Evolutionary conservation across 106 monocot genomes (phyloP).

Genomic region (Triglochin maritima): DNA sequence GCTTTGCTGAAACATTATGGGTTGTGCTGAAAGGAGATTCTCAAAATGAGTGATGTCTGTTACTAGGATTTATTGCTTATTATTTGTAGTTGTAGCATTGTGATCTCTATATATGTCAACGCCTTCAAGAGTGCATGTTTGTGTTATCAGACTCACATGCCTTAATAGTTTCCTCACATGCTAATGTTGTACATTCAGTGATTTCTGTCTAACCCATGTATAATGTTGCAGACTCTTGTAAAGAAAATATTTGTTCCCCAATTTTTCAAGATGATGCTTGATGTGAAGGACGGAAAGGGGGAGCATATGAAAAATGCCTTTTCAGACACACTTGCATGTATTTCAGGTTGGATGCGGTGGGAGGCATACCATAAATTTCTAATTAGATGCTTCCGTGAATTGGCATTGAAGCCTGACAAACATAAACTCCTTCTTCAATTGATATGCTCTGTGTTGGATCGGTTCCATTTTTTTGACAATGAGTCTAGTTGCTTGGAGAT

Average conservation of each 20-base stretch:
- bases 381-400: conserved; percentile 57
- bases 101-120: too few species aligned
- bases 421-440: conserved; percentile 67
- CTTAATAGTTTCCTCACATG: too few species aligned
- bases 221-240: conserved; percentile 2
- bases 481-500: neutral
- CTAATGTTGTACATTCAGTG: too few species aligned
- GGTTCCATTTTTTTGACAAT: conserved; percentile 46
- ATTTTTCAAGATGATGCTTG: conserved; percentile 77
- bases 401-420: conserved; percentile 49
- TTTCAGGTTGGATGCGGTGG: conserved; percentile 65
- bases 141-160: too few species aligned
- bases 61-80: too few species aligned
- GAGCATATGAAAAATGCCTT: conserved; percentile 71
- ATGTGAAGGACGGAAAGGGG: conserved; percentile 72
- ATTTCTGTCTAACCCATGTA: neutral
- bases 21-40: too few species aligned
- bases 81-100: too few species aligned
- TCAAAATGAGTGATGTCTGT: too few species aligned
- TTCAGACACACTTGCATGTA: conserved; percentile 63
- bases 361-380: conserved; percentile 45
- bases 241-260: conserved; percentile 80
- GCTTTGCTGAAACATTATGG: too few species aligned
- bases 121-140: too few species aligned
- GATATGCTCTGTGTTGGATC: conserved; percentile 61